Conservation (phyloP, 495 filamentous ascomycete species). For the Recurvomyces mirabilis region DNA sequence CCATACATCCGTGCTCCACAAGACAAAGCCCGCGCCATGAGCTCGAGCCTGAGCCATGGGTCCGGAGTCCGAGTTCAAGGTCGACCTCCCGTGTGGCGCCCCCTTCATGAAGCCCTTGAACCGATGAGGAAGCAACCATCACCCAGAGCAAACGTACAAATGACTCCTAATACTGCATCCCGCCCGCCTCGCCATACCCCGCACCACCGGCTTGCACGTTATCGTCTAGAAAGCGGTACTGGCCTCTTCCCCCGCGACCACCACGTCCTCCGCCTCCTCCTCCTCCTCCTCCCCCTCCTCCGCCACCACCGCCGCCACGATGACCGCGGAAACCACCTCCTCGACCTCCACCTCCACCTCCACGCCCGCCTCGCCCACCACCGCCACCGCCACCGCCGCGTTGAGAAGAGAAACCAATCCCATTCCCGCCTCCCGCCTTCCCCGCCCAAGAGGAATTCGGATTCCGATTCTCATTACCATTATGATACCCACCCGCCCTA, state of each 20-base stretch:
- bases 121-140: too few relatives aligned
- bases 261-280: conserved; percentile 11
- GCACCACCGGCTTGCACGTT: conserved; percentile 4
- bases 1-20: too few relatives aligned
- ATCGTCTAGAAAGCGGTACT: conserved; percentile 15
- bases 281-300: conserved; percentile 12
- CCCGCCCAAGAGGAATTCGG: not conserved
- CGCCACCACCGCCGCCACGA: conserved; percentile 1
- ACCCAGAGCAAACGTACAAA: too few relatives aligned
- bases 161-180: conserved; percentile 21
- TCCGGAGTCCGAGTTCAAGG: too few relatives aligned
- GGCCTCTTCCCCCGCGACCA: conserved; percentile 12
- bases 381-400: conserved; percentile 11
- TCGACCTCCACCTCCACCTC: conserved; percentile 9
- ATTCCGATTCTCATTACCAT: not conserved
- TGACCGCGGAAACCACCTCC: conserved; percentile 1
- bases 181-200: conserved; percentile 10
- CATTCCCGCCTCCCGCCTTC: conserved; percentile 10
- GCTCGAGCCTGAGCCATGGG: too few relatives aligned
- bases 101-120: too few relatives aligned
- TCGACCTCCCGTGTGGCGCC: too few relatives aligned
- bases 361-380: conserved; percentile 14
- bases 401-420: conserved; percentile 10
- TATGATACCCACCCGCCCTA: not conserved
- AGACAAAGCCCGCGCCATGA: too few relatives aligned